phyloP scores from a whole-genome alignment of 805 yeast species.

The Barnettozyma sp. region DNA sequence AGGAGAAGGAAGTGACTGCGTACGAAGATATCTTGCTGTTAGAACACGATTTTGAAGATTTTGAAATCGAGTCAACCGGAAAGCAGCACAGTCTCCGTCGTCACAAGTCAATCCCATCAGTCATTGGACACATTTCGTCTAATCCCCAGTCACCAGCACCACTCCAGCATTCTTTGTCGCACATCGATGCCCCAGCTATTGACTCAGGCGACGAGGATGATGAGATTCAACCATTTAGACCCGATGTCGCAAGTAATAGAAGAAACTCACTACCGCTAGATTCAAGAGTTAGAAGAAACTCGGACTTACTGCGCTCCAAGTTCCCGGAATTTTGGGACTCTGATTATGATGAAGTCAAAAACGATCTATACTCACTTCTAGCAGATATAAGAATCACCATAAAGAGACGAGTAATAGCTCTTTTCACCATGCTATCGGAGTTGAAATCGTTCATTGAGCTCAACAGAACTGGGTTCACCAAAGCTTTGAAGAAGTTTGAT shows the following conservation, averaged over 20 bases:
- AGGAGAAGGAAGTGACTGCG: constrained; percentile 54
- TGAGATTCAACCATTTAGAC: constrained; percentile 12
- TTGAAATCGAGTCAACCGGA: constrained; percentile 33
- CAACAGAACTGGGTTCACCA: constrained; percentile 82
- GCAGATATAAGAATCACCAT: constrained; percentile 44
- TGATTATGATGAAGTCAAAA: constrained; percentile 16
- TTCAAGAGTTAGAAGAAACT: constrained; percentile 16
- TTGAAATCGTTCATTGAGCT: constrained; percentile 76
- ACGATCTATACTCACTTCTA: constrained; percentile 20
- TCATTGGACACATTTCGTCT: constrained; percentile 4
- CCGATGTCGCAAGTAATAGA: constrained; percentile 18
- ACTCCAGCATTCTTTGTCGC: too few relatives aligned
- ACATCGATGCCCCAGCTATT: not conserved
- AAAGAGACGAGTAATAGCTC: constrained; percentile 56
- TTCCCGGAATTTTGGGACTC: constrained; percentile 24
- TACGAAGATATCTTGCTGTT: constrained; percentile 48
- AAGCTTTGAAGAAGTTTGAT: constrained; percentile 88
- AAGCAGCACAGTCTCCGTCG: constrained; percentile 8
- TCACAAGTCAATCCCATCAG: constrained; percentile 15
- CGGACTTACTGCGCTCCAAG: constrained; percentile 14
- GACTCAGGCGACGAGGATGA: constrained; percentile 10
- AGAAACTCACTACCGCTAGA: constrained; percentile 19
- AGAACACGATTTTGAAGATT: constrained; percentile 55
- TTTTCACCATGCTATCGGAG: constrained; percentile 74
- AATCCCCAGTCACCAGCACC: too few relatives aligned